These are phyloP conservation scores for Cytidiella melzeri DNA, from an alignment of 768 basidiomycete species.

Conservation along the genomic window DNA sequence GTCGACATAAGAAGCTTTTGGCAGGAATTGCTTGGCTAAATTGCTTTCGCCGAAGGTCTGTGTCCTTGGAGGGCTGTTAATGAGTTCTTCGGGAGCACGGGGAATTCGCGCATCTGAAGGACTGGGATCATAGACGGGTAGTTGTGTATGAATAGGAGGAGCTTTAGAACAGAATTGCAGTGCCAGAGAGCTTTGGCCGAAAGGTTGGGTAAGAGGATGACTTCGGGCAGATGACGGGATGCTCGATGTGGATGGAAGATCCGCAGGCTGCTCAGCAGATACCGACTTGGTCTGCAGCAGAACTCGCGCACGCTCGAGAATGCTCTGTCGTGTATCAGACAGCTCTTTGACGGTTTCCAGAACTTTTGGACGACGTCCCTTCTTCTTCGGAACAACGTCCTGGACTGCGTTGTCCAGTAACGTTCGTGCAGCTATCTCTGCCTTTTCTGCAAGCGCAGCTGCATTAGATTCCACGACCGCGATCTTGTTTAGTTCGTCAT, in stretches of 20 bases:
- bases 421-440: too few relatives aligned
- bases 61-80: conserved; percentile 12
- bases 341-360: conserved; percentile 40
- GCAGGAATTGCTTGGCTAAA: conserved; percentile 5
- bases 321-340: conserved; percentile 39
- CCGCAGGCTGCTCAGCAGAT: not conserved
- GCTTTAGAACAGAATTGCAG: conserved; percentile 4
- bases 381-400: conserved; percentile 41
- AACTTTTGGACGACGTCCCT: conserved; percentile 29
- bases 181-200: conserved; percentile 27
- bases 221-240: conserved; percentile 2
- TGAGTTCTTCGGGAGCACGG: too few relatives aligned
- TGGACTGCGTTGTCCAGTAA: conserved; percentile 50
- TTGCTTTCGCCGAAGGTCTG: conserved; percentile 12
- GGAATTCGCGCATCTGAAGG: not conserved
- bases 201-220: conserved; percentile 27
- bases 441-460: conserved; percentile 21
- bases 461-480: conserved; percentile 15
- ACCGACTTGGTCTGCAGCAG: conserved; percentile 20
- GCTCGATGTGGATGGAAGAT: not conserved
- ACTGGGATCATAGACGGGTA: not conserved
- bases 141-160: conserved; percentile 34
- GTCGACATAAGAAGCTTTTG: not conserved
- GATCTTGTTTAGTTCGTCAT: conserved; percentile 36
- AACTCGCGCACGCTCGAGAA: conserved; percentile 32